These are phyloP conservation scores for Penicillium steckii DNA, from an alignment of 495 filamentous ascomycete genomes.

Conservation along the genomic window DNA sequence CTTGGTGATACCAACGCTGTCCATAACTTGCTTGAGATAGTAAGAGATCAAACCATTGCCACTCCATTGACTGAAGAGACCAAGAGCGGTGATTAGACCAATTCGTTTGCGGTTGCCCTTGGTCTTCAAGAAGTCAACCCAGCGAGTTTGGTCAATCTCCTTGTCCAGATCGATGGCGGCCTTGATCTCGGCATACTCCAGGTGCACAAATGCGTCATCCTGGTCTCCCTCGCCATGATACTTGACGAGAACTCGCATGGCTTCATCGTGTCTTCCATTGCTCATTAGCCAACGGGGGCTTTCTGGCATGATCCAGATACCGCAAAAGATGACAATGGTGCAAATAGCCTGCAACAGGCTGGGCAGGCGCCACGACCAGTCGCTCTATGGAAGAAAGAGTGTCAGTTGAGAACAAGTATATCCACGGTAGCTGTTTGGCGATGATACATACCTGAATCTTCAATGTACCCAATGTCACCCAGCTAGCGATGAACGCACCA, in stretches of 20 bases:
- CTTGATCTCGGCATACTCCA: slow-evolving; percentile 37
- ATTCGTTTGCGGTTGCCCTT: slow-evolving; percentile 68
- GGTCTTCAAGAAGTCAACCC: slow-evolving; percentile 61
- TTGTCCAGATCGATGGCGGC: slow-evolving; percentile 35
- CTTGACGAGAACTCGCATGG: slow-evolving; percentile 33
- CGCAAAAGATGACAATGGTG: slow-evolving; percentile 13
- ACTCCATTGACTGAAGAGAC: slow-evolving; percentile 61
- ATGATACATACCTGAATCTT: slow-evolving; percentile 13
- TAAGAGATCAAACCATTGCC: slow-evolving; percentile 68
- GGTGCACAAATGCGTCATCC: slow-evolving; percentile 24
- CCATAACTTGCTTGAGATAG: slow-evolving; percentile 56
- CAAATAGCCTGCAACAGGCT: slow-evolving; percentile 13
- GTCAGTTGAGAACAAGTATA: neutral
- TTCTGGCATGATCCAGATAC: slow-evolving; percentile 15
- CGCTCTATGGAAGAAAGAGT: slow-evolving; percentile 4
- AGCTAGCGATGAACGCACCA: slow-evolving; percentile 20
- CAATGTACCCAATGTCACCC: slow-evolving; percentile 22
- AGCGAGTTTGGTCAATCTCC: slow-evolving; percentile 33
- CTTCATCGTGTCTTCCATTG: slow-evolving; percentile 42
- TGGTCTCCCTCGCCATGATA: slow-evolving; percentile 34
- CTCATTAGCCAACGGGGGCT: slow-evolving; percentile 14
- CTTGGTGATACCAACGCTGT: slow-evolving; percentile 53
- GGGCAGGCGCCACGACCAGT: slow-evolving; percentile 17
- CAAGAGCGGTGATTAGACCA: slow-evolving; percentile 54
- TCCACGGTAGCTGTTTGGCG: neutral